phyloP scores from a whole-genome alignment of 345 rosid genomes.

The Gossypium arboreum region DNA sequence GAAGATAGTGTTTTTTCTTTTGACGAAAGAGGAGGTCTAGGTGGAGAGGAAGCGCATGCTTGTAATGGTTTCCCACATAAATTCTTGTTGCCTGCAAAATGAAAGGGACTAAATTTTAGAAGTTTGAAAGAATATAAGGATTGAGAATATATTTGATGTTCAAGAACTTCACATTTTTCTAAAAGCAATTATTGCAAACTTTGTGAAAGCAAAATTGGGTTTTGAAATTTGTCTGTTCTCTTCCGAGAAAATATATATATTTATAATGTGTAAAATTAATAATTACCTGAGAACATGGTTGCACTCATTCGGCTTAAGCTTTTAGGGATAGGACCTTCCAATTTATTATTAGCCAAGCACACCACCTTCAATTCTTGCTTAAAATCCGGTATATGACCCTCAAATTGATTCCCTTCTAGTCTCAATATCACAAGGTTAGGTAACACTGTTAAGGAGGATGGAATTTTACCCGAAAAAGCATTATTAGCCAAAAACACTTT shows the following conservation, averaged over 20 bases:
- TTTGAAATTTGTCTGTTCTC: too few species aligned
- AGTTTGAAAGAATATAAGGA: too few species aligned
- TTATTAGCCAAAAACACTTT: constrained; percentile 58
- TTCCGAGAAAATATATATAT: too few species aligned
- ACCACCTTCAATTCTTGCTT: background rate
- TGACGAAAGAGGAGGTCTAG: background rate
- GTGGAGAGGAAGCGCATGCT: background rate
- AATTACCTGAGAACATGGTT: background rate
- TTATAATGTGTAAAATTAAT: too few species aligned
- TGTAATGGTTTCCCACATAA: background rate
- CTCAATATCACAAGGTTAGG: constrained; percentile 53
- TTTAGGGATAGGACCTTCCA: background rate
- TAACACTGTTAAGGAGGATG: constrained; percentile 45
- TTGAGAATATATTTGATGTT: too few species aligned
- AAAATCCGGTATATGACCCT: constrained; percentile 49
- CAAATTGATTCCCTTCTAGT: constrained; percentile 65
- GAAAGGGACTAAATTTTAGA: too few species aligned
- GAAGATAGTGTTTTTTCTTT: background rate
- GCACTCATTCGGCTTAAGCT: background rate
- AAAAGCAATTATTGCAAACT: too few species aligned
- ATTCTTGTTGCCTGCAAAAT: background rate
- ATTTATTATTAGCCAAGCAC: background rate
- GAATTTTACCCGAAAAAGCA: constrained; percentile 46
- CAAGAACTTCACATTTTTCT: too few species aligned
- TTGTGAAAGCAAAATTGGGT: too few species aligned